Conservation (phyloP, 805 yeast genomes). For the Kodamaea leandrae region DNA sequence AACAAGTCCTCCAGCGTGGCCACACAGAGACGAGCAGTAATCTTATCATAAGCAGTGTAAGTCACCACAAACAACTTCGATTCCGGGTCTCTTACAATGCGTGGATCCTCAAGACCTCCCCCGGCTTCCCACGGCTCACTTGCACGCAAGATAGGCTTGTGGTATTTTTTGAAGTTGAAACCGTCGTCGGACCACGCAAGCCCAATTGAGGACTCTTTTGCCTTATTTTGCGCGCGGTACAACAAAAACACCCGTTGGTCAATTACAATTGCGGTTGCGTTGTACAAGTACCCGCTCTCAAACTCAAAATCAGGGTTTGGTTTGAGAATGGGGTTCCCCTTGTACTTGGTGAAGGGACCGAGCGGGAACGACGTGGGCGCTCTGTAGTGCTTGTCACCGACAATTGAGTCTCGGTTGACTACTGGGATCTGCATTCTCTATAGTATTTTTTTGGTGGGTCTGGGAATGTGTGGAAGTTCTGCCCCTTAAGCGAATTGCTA, state of each 20-base stretch:
- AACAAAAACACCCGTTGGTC: constrained; percentile 35
- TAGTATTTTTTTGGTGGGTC: too few relatives aligned
- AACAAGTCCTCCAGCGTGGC: constrained; percentile 37
- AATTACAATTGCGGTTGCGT: constrained; percentile 42
- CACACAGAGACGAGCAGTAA: constrained; percentile 37
- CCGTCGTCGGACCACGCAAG: constrained; percentile 44
- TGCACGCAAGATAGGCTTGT: constrained; percentile 32
- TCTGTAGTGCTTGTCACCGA: constrained; percentile 31
- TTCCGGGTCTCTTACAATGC: constrained; percentile 38
- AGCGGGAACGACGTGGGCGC: constrained; percentile 39
- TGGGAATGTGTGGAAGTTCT: too few relatives aligned
- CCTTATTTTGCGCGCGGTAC: constrained; percentile 39
- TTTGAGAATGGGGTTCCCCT: constrained; percentile 35
- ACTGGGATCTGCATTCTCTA: constrained; percentile 33
- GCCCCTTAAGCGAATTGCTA: too few relatives aligned
- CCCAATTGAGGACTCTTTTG: constrained; percentile 34
- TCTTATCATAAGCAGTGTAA: constrained; percentile 39
- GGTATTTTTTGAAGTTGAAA: constrained; percentile 27
- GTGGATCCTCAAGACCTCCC: constrained; percentile 45
- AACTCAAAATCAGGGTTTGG: constrained; percentile 39
- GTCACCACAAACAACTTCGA: constrained; percentile 37
- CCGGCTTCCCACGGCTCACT: constrained; percentile 39
- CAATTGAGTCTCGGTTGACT: constrained; percentile 23
- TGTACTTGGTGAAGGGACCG: constrained; percentile 39
- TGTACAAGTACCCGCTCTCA: constrained; percentile 39